These are phyloP conservation scores for Trichoderma endophyticum DNA, from an alignment of 2,329 filamentous ascomycete genomes.

Conservation along the genomic window DNA sequence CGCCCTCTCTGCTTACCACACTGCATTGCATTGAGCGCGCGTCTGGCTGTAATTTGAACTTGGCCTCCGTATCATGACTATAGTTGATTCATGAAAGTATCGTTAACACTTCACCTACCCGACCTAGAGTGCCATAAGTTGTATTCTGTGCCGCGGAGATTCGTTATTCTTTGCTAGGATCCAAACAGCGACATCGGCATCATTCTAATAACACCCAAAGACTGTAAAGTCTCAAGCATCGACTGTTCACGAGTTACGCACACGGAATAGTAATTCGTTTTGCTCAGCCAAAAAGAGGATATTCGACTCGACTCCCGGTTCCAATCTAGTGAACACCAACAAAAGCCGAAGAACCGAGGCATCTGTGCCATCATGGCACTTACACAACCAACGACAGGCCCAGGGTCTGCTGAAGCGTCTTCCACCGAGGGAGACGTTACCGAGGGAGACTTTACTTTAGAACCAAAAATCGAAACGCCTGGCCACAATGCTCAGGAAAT, in stretches of 20 bases:
- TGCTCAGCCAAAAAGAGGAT: neutral
- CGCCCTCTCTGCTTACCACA: neutral
- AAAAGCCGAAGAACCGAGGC: neutral
- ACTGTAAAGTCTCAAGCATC: neutral
- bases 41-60: neutral
- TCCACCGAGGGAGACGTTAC: neutral
- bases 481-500: neutral
- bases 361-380: neutral
- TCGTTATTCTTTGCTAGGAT: neutral
- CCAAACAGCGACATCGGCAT: conserved; percentile 1
- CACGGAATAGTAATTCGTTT: neutral
- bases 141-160: neutral
- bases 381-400: neutral
- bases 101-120: neutral
- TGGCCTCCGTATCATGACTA: neutral
- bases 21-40: neutral
- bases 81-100: neutral
- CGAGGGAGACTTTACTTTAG: neutral
- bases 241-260: neutral
- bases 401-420: neutral
- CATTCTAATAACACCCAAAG: neutral
- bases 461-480: neutral
- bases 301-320: neutral
- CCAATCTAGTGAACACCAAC: neutral
- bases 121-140: neutral